Evolutionary conservation across 2,329 filamentous ascomycete species (phyloP).

Genomic region (Fusarium incarnatum): DNA sequence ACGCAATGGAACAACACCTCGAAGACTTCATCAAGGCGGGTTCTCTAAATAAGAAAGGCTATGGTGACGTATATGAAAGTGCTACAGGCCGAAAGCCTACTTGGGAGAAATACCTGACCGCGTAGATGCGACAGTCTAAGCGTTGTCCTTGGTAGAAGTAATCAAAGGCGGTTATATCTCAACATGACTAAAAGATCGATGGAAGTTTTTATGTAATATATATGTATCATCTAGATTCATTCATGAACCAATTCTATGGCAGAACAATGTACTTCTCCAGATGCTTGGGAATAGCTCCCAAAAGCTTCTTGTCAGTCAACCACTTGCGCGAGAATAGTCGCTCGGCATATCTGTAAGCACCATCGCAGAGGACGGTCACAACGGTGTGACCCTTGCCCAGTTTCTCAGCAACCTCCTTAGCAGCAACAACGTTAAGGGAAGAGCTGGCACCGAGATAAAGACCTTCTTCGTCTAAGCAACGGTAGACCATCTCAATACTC

Average conservation of each 20-base stretch:
- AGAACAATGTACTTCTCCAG: slow-evolving; percentile 95
- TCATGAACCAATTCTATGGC: slow-evolving; percentile 62
- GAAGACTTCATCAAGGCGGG: slow-evolving; percentile 45
- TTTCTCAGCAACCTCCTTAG: slow-evolving; percentile 92
- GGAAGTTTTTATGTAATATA: slow-evolving; percentile 36
- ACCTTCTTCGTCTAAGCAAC: slow-evolving; percentile 94
- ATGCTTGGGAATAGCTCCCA: slow-evolving; percentile 83
- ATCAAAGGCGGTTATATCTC: neutral
- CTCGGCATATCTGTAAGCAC: slow-evolving; percentile 97
- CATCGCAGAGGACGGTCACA: slow-evolving; percentile 93
- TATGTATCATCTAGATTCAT: slow-evolving; percentile 47
- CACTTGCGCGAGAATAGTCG: slow-evolving; percentile 91
- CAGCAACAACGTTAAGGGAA: slow-evolving; percentile 93
- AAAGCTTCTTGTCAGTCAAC: slow-evolving; percentile 86
- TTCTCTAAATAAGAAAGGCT: slow-evolving; percentile 23
- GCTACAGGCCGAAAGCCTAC: slow-evolving; percentile 46
- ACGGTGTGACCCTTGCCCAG: slow-evolving; percentile 90
- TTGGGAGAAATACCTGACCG: slow-evolving; percentile 39
- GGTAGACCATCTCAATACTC: slow-evolving; percentile 97
- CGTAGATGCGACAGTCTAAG: neutral
- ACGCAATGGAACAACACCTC: slow-evolving; percentile 54
- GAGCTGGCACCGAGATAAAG: slow-evolving; percentile 95
- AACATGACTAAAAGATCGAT: slow-evolving; percentile 4
- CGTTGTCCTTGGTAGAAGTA: neutral
- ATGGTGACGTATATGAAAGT: slow-evolving; percentile 44